Conservation (phyloP, 2,329 filamentous ascomycete species). For the Amylocarpus encephaloides region DNA sequence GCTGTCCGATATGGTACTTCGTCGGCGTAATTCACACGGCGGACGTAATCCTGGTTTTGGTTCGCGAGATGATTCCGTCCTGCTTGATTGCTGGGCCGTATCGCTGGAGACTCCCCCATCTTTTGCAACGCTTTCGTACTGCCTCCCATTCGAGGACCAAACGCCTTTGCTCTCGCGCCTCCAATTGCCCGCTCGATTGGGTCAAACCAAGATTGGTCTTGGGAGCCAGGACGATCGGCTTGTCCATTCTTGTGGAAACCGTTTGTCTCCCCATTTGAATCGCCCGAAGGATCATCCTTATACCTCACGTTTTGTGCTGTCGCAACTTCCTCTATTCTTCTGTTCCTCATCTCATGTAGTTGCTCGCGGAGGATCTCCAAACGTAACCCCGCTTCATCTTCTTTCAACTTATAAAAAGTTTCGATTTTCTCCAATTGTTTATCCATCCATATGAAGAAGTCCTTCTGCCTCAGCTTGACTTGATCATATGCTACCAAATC, state of each 20-base stretch:
- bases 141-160: constrained; percentile 42
- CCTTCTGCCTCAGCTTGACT: constrained; percentile 66
- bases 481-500: constrained; percentile 53
- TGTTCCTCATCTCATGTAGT: constrained; percentile 86
- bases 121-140: constrained; percentile 54
- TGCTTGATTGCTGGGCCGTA: constrained; percentile 36
- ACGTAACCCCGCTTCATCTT: constrained; percentile 73
- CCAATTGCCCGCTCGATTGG: constrained; percentile 37
- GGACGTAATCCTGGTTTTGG: constrained; percentile 42
- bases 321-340: constrained; percentile 64
- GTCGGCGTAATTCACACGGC: constrained; percentile 41
- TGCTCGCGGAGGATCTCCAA: constrained; percentile 70
- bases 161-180: constrained; percentile 43
- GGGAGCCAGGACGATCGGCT: constrained; percentile 11
- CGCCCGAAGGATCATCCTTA: constrained; percentile 17
- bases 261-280: constrained; percentile 13
- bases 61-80: constrained; percentile 20
- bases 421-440: constrained; percentile 87
- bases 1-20: constrained; percentile 79
- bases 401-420: constrained; percentile 79
- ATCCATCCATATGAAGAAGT: constrained; percentile 84
- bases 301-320: constrained; percentile 20
- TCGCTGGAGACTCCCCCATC: constrained; percentile 38
- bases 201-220: constrained; percentile 40
- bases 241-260: constrained; percentile 14